These are phyloP conservation scores for Aphanomyces stellatus DNA, from an alignment of 352 stramenopile genomes.

Conservation along the genomic window DNA sequence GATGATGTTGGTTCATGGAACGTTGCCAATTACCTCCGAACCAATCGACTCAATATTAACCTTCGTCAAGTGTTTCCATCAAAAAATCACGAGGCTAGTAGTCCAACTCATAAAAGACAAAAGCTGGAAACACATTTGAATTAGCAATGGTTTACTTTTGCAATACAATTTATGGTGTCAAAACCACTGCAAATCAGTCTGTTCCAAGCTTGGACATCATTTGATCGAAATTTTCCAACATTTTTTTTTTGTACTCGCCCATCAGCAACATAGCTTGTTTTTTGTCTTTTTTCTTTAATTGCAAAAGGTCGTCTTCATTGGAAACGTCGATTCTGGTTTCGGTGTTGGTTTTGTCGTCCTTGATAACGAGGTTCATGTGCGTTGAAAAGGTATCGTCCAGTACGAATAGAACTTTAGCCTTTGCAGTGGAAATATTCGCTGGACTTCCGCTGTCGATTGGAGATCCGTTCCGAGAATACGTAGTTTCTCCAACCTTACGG, in stretches of 20 bases:
- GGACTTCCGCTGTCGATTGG: background rate
- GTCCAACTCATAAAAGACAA: background rate
- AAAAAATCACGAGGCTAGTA: too few species aligned
- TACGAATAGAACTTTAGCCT: slow-evolving; percentile 16
- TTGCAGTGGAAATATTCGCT: background rate
- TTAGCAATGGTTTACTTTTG: background rate
- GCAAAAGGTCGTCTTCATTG: background rate
- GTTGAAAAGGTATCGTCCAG: slow-evolving; percentile 1
- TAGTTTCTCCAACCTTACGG: slow-evolving; percentile 2
- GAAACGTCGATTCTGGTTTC: slow-evolving; percentile 12
- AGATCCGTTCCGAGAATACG: slow-evolving; percentile 11
- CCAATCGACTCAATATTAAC: slow-evolving; percentile 76
- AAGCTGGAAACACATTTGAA: background rate
- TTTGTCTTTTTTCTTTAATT: slow-evolving; percentile 2
- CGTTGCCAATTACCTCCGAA: slow-evolving; percentile 40
- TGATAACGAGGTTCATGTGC: slow-evolving; percentile 17
- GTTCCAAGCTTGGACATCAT: slow-evolving; percentile 3
- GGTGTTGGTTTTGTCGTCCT: slow-evolving; percentile 8
- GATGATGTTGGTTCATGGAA: slow-evolving; percentile 27
- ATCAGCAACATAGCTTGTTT: slow-evolving; percentile 3
- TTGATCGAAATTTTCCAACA: slow-evolving; percentile 9
- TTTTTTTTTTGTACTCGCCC: background rate
- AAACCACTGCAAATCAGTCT: too few species aligned
- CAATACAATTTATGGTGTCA: background rate
- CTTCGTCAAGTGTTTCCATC: slow-evolving; percentile 58